phyloP scores from a whole-genome alignment of 371 early-diverging fungal species.

The Mortierella sp. region DNA sequence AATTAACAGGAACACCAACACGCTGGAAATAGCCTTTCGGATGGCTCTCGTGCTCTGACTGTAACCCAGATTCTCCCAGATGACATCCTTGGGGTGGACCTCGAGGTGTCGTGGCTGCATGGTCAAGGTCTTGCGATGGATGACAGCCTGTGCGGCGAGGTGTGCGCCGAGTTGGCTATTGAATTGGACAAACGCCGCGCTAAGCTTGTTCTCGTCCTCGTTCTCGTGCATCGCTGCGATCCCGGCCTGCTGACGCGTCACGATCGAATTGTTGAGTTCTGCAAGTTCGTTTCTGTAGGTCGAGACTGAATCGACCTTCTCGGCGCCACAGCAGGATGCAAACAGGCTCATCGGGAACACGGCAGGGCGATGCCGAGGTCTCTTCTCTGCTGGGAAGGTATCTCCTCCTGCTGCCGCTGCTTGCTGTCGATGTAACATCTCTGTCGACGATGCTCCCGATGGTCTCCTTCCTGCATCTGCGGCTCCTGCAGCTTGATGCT shows the following conservation, averaged over 20 bases:
- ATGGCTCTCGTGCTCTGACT: slow-evolving; percentile 56
- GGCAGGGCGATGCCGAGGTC: slow-evolving; percentile 36
- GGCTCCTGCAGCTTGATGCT: slow-evolving; percentile 11
- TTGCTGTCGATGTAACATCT: slow-evolving; percentile 13
- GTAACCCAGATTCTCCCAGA: slow-evolving; percentile 81
- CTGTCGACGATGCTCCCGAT: slow-evolving; percentile 24
- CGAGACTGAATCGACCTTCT: slow-evolving; percentile 43
- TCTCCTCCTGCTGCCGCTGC: slow-evolving; percentile 4
- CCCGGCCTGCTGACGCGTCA: slow-evolving; percentile 34
- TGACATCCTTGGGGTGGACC: slow-evolving; percentile 81
- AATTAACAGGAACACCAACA: slow-evolving; percentile 65
- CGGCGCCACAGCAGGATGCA: slow-evolving; percentile 30
- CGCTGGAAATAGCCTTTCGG: slow-evolving; percentile 64
- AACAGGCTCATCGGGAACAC: slow-evolving; percentile 34
- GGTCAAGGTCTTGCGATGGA: slow-evolving; percentile 71
- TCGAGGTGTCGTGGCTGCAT: slow-evolving; percentile 78
- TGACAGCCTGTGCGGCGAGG: slow-evolving; percentile 79
- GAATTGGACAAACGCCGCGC: slow-evolving; percentile 88
- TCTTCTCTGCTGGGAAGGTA: slow-evolving; percentile 31
- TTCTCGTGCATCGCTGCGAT: slow-evolving; percentile 30
- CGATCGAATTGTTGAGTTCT: slow-evolving; percentile 34
- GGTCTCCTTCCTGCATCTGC: slow-evolving; percentile 7
- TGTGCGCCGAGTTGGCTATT: slow-evolving; percentile 84
- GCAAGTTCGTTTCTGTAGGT: slow-evolving; percentile 37
- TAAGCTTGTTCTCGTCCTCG: slow-evolving; percentile 20